Conservation (phyloP, 2,329 filamentous ascomycete genomes). For the Diplodia mutila region DNA sequence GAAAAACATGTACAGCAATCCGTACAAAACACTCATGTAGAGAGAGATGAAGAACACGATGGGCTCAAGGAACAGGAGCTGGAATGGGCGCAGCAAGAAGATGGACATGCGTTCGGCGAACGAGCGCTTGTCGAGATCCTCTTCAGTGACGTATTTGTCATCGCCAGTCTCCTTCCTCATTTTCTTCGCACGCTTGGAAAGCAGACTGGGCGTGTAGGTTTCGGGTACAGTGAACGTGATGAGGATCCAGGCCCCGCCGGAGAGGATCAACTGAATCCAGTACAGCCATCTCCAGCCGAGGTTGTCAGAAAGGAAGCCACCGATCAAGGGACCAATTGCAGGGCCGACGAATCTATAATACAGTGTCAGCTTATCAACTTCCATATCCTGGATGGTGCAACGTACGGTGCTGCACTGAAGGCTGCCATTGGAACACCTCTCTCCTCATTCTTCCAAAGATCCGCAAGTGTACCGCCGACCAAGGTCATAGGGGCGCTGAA, state of each 20-base stretch:
- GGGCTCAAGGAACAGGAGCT: conserved; percentile 80
- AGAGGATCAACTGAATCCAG: conserved; percentile 81
- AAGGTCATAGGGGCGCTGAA: conserved; percentile 87
- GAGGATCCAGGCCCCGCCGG: conserved; percentile 69
- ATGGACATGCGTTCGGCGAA: conserved; percentile 69
- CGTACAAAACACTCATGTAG: conserved; percentile 84
- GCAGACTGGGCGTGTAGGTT: conserved; percentile 81
- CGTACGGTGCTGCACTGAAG: conserved; percentile 73
- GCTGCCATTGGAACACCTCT: conserved; percentile 85
- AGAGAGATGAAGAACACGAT: conserved; percentile 83
- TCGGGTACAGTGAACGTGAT: conserved; percentile 90
- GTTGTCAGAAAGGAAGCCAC: conserved; percentile 73
- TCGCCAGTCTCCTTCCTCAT: conserved; percentile 71
- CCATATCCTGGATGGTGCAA: not conserved
- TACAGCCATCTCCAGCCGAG: conserved; percentile 82
- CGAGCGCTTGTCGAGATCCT: conserved; percentile 75
- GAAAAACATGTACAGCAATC: conserved; percentile 77
- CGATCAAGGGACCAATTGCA: conserved; percentile 66
- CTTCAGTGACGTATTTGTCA: conserved; percentile 72
- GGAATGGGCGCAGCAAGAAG: conserved; percentile 81
- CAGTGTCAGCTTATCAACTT: not conserved
- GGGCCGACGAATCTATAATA: conserved; percentile 69
- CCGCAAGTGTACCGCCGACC: conserved; percentile 79
- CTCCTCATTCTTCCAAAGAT: conserved; percentile 84
- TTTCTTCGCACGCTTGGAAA: conserved; percentile 71